Percentiles rank a stretch among this genome's conserved stretches.
phyloP scores from a whole-genome alignment of 257 asterid genomes.

The Solanum raphanifolium region DNA sequence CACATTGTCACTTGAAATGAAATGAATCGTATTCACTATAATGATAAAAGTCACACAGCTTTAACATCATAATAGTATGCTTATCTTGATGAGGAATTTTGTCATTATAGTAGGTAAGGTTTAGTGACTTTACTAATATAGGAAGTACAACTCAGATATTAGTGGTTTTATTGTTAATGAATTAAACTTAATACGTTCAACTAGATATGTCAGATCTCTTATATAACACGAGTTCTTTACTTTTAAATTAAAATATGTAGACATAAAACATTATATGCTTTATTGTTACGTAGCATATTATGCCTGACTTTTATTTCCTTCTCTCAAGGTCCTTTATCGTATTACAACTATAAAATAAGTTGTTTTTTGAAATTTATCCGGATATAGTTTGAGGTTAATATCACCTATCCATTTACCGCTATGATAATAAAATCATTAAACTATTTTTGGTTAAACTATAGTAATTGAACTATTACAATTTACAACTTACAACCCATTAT shows the following conservation, averaged over 20 bases:
- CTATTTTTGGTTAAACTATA: too few relatives aligned
- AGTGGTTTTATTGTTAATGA: background rate
- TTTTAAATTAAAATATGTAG: background rate
- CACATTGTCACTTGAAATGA: background rate
- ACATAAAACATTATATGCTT: too few relatives aligned
- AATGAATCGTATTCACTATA: background rate
- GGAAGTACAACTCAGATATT: background rate
- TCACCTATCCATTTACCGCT: background rate
- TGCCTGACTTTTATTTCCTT: background rate
- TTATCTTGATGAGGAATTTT: background rate
- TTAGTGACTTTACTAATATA: background rate
- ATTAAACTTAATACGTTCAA: too few relatives aligned
- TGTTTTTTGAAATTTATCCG: background rate
- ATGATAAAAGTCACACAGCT: background rate
- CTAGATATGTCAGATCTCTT: background rate
- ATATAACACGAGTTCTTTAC: background rate
- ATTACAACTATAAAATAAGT: background rate
- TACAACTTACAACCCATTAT: background rate
- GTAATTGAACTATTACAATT: background rate
- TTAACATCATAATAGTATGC: background rate
- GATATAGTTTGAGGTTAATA: background rate
- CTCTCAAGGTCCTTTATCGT: background rate
- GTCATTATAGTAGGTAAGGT: background rate
- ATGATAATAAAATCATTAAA: background rate
- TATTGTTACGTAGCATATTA: too few relatives aligned